These are phyloP conservation scores for Kazachstania viticola DNA, from an alignment of 805 yeast species.

Conservation along the genomic window DNA sequence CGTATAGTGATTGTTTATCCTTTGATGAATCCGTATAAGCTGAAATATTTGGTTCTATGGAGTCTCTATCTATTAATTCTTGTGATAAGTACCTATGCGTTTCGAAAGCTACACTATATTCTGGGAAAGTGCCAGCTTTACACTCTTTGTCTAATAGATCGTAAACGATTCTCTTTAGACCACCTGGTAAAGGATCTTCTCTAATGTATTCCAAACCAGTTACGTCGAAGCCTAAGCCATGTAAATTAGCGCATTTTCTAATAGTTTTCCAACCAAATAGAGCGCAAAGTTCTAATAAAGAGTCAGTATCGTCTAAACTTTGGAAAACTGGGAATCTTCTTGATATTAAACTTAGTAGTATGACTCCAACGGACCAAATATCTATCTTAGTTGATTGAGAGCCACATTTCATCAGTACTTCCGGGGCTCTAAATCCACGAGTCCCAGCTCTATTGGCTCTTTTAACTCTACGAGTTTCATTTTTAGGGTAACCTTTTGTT, in stretches of 20 bases:
- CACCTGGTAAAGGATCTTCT: constrained; percentile 29
- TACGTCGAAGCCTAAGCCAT: constrained; percentile 79
- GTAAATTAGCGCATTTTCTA: constrained; percentile 68
- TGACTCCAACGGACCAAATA: constrained; percentile 89
- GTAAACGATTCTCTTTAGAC: constrained; percentile 22
- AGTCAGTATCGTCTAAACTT: constrained; percentile 88
- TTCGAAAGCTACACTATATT: constrained; percentile 62
- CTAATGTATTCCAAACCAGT: constrained; percentile 36
- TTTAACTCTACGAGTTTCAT: constrained; percentile 77
- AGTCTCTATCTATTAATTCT: constrained; percentile 25
- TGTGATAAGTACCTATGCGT: constrained; percentile 36
- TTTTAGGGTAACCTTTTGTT: constrained; percentile 67
- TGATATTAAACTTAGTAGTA: constrained; percentile 63
- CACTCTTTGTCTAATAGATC: constrained; percentile 22
- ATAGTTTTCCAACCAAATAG: constrained; percentile 68
- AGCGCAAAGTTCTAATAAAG: constrained; percentile 70
- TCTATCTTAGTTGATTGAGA: constrained; percentile 76
- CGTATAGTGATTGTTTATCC: constrained; percentile 5
- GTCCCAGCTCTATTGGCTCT: constrained; percentile 97
- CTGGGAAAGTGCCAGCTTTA: constrained; percentile 51
- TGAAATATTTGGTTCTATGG: constrained; percentile 14
- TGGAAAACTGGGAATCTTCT: constrained; percentile 88
- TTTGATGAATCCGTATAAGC: not conserved
- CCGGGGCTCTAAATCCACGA: constrained; percentile 91
- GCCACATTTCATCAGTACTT: constrained; percentile 76